These are phyloP conservation scores for Heliamphora exappendiculata DNA, from an alignment of 148 eudicot species.

Conservation along the genomic window DNA sequence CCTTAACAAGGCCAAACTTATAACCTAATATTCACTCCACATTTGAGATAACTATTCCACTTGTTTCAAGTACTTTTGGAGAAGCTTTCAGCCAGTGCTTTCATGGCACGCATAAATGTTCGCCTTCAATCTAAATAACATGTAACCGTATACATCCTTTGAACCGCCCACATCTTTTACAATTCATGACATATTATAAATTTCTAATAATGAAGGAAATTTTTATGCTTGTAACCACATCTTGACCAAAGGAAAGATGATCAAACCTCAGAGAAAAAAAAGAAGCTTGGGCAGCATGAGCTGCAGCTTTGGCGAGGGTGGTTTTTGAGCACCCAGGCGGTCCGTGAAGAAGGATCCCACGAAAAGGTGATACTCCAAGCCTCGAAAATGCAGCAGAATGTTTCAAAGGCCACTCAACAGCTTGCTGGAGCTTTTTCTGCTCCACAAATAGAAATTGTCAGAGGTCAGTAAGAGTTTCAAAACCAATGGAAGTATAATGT, in stretches of 20 bases:
- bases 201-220: neutral
- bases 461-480: conserved; percentile 3
- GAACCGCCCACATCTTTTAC: neutral
- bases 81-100: neutral
- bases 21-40: too few species aligned
- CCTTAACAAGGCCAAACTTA: too few species aligned
- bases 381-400: conserved; percentile 69
- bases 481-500: neutral
- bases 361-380: conserved; percentile 68
- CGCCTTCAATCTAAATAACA: neutral
- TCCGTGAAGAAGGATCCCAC: conserved; percentile 94
- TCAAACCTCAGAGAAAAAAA: conserved; percentile 85
- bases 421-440: conserved; percentile 95
- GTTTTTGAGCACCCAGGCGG: conserved; percentile 99
- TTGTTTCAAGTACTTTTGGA: neutral
- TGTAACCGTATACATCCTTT: neutral
- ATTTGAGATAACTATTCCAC: too few species aligned
- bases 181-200: neutral
- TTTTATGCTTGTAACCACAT: neutral
- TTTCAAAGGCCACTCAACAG: conserved; percentile 98
- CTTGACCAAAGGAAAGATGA: conserved; percentile 3
- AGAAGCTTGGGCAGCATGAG: conserved; percentile 90
- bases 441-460: conserved; percentile 14
- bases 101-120: neutral
- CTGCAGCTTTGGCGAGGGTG: conserved; percentile 96